phyloP scores from a whole-genome alignment of 768 basidiomycete genomes.

The Mycena metata region DNA sequence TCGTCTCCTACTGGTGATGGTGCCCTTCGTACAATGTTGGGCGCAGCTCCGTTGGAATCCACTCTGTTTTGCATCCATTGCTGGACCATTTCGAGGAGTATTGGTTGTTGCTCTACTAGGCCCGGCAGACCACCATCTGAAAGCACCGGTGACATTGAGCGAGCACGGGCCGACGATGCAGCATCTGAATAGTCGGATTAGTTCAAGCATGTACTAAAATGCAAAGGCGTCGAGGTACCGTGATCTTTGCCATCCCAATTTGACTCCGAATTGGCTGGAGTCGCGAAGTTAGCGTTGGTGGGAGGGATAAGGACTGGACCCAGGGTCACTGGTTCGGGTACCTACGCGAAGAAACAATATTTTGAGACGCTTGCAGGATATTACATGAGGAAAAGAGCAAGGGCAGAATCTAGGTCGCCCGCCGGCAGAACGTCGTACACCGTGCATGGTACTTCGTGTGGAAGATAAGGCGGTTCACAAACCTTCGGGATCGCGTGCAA shows the following conservation, averaged over 20 bases:
- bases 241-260: conserved; percentile 59
- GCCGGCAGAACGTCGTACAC: conserved; percentile 47
- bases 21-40: conserved; percentile 16
- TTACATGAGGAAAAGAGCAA: conserved; percentile 43
- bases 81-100: conserved; percentile 35
- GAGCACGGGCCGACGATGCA: conserved; percentile 42
- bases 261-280: conserved; percentile 55
- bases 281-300: conserved; percentile 42
- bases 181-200: conserved; percentile 44
- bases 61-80: conserved; percentile 40
- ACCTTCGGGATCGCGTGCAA: conserved; percentile 56
- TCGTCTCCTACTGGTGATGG: conserved; percentile 26
- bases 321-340: conserved; percentile 55
- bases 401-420: conserved; percentile 43
- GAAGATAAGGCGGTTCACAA: conserved; percentile 44
- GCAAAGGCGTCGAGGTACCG: conserved; percentile 43
- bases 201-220: conserved; percentile 12
- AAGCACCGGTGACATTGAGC: conserved; percentile 45
- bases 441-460: conserved; percentile 43
- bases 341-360: conserved; percentile 49
- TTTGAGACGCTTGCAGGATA: conserved; percentile 24
- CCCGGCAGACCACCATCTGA: conserved; percentile 43
- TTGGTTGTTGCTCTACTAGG: conserved; percentile 21
- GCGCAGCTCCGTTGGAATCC: conserved; percentile 35
- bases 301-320: conserved; percentile 46